Percentiles rank a stretch among this genome's conserved stretches.
Conservation (phyloP, 2,329 filamentous ascomycete genomes). For the Ophiostoma sp. region DNA sequence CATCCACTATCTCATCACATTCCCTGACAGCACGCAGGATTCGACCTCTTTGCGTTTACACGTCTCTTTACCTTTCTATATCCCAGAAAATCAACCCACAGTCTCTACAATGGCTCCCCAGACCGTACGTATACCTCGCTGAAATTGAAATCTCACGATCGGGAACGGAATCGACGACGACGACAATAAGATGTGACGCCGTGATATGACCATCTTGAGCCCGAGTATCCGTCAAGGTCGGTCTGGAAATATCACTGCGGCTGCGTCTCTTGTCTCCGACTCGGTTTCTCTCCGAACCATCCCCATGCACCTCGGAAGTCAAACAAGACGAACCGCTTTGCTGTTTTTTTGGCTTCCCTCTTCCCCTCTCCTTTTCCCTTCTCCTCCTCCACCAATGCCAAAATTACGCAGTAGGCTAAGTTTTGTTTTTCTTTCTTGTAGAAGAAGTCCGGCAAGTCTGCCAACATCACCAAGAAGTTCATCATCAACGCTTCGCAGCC, state of each 20-base stretch:
- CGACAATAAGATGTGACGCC: not conserved
- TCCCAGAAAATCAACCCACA: conserved; percentile 29
- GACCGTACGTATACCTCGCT: conserved; percentile 65
- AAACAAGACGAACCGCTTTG: conserved; percentile 65
- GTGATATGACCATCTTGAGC: not conserved
- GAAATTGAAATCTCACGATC: not conserved
- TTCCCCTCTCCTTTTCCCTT: conserved; percentile 37
- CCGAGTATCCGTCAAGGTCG: too few species aligned
- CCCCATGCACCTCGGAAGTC: conserved; percentile 6
- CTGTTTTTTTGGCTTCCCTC: conserved; percentile 59
- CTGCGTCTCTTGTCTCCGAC: not conserved
- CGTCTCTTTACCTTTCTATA: conserved; percentile 27
- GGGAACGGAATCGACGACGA: not conserved
- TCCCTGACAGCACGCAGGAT: conserved; percentile 63
- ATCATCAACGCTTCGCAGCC: conserved; percentile 99
- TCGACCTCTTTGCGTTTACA: conserved; percentile 57
- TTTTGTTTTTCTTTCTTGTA: conserved; percentile 48
- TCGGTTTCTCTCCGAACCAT: not conserved
- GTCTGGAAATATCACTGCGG: too few species aligned
- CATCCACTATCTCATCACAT: conserved; percentile 13
- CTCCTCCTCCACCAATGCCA: conserved; percentile 30
- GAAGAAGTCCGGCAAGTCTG: conserved; percentile 61
- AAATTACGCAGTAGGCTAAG: conserved; percentile 82
- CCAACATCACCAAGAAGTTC: conserved; percentile 90
- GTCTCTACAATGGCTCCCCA: conserved; percentile 69